Conservation (phyloP, 345 rosid genomes). For the Adansonia digitata region DNA sequence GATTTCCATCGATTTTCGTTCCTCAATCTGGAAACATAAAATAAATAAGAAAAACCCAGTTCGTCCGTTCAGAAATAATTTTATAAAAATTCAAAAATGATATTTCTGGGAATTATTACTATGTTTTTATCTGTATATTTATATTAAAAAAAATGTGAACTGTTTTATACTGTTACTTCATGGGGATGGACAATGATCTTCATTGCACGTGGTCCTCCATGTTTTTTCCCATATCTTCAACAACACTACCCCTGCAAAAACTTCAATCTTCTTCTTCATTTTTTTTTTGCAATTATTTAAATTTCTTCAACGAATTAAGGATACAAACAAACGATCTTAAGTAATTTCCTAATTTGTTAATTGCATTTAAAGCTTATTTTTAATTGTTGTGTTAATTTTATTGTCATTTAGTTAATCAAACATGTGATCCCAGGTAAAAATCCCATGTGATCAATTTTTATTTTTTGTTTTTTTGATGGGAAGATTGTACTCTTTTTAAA, state of each 20-base stretch:
- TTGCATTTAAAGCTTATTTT: background rate
- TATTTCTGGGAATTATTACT: background rate
- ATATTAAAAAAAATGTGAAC: background rate
- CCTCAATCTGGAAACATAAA: conserved; percentile 11
- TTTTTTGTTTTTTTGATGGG: background rate
- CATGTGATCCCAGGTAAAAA: conserved; percentile 16
- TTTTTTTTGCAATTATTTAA: background rate
- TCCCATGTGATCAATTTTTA: background rate
- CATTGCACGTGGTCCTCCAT: conserved; percentile 52
- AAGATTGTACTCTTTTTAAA: background rate
- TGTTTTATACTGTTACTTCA: conserved; percentile 19
- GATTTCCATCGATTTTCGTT: conserved; percentile 19
- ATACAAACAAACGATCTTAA: conserved; percentile 11
- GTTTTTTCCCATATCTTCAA: conserved; percentile 30
- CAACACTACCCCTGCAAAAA: conserved; percentile 45
- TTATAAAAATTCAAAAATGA: background rate
- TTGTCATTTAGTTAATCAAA: conserved; percentile 1
- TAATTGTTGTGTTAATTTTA: background rate
- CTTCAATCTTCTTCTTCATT: conserved; percentile 16
- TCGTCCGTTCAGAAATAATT: conserved; percentile 25
- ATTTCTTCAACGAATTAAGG: conserved; percentile 6
- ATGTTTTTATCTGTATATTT: background rate
- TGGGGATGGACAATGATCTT: conserved; percentile 51
- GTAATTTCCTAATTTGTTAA: conserved; percentile 8
- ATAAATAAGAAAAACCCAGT: background rate